Percentiles rank a stretch among this genome's conserved stretches.
Evolutionary conservation across 2,329 filamentous ascomycete genomes (phyloP).

Genomic region (Sclerotinia minor): DNA sequence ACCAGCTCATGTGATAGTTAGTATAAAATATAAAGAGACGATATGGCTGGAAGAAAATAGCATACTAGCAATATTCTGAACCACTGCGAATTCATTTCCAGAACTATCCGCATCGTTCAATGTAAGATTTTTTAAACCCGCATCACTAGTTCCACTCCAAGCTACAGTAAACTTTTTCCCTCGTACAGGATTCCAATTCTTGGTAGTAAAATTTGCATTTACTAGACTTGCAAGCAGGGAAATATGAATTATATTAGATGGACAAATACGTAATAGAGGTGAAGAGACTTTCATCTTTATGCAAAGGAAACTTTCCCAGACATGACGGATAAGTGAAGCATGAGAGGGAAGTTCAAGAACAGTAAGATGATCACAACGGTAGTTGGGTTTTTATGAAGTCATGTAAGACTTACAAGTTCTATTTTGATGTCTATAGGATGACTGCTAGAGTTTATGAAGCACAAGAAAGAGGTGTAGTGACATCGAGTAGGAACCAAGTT

Average conservation of each 20-base stretch:
- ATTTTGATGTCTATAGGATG: not conserved
- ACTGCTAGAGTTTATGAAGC: not conserved
- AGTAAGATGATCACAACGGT: not conserved
- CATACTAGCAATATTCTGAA: slow-evolving; percentile 4
- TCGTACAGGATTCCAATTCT: not conserved
- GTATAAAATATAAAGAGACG: not conserved
- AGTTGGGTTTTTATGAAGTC: not conserved
- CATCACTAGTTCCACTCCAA: slow-evolving; percentile 10
- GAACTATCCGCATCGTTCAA: not conserved
- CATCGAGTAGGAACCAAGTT: not conserved
- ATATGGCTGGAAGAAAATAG: not conserved
- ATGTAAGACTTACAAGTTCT: not conserved
- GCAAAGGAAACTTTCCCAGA: not conserved
- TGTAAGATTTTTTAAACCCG: not conserved
- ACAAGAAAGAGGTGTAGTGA: not conserved
- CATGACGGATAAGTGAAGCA: not conserved
- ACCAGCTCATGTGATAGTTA: not conserved
- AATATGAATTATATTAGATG: not conserved
- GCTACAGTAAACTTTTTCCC: slow-evolving; percentile 1
- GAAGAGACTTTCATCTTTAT: not conserved
- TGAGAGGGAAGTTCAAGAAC: not conserved
- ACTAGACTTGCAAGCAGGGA: not conserved
- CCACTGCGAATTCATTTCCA: slow-evolving; percentile 1
- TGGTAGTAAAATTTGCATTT: not conserved
- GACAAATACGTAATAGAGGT: not conserved